Evolutionary conservation across 2,329 filamentous ascomycete genomes (phyloP), one percentile per base, ranked within the genome.

Genomic region (Boeremia lycopersici): DNA sequence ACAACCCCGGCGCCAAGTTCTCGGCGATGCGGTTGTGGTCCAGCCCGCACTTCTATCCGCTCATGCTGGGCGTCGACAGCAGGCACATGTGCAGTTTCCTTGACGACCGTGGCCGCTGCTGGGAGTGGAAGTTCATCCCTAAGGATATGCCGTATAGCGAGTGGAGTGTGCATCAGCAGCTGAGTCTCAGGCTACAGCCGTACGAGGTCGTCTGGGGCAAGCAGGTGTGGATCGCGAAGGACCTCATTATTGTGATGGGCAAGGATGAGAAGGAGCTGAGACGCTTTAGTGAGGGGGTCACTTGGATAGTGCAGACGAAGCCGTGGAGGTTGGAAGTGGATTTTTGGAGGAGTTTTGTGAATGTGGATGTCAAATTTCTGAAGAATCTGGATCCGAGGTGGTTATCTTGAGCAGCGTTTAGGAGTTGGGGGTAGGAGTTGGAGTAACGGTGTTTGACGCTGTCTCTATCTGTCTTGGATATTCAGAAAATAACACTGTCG

Each of bases 281-380:
- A 52, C 68, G 68, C 51, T 67, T 78, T 53, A 74, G 69, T 3
- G 74, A 71, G 15, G 77, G 73, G 0, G 75, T 75, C 0, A 76
- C 76, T 17, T 82, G 77, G 69, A 73, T 73, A n/a, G 64, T 82
- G 15, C 78, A 80, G 69, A 81, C 76, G 7, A 74, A 74, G 61
- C 79, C 80, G 12, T 82, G 79, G 79, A 70, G 77, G 49, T 60
- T 77, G 53, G 81, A 83, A 73, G 70, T 82, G 35, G 80, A 83
- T 68, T 73, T 81, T 39, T 81, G 78, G 79, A 77, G 76, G 68
- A 82, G 79, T 57, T 82, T 82, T 69, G 67, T 82, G 6, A 78
- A 80, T 63, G 78, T 83, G 0, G 77, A 78, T 56, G 35, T 77
- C 28, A 64, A 58, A 19, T 81, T 82, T 60, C 59, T 82, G 65